These are phyloP conservation scores for Monilinia fructicola DNA, from an alignment of 2,329 filamentous ascomycete species.

Conservation along the genomic window DNA sequence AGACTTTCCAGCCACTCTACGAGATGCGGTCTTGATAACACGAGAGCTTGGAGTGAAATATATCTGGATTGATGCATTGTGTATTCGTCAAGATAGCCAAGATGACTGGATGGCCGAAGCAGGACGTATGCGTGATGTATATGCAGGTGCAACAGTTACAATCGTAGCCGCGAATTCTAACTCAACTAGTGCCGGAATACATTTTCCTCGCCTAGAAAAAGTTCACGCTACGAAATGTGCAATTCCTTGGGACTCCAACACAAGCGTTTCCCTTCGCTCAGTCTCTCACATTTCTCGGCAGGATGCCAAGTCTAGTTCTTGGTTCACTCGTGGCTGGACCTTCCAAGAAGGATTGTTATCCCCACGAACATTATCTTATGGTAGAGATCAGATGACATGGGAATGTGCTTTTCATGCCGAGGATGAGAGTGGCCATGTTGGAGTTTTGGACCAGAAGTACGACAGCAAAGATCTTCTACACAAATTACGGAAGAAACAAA, in stretches of 20 bases:
- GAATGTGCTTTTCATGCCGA: constrained; percentile 21
- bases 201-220: constrained; percentile 3
- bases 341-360: constrained; percentile 21
- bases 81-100: constrained; percentile 21
- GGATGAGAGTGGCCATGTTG: constrained; percentile 24
- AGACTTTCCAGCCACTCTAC: constrained; percentile 15
- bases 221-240: background rate
- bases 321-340: constrained; percentile 22
- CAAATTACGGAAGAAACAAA: constrained; percentile 21
- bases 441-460: constrained; percentile 24
- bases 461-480: constrained; percentile 26
- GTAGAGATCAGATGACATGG: constrained; percentile 24
- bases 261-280: constrained; percentile 8
- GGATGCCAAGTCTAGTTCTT: constrained; percentile 18
- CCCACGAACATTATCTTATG: constrained; percentile 20
- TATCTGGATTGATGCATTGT: constrained; percentile 23
- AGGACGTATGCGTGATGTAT: constrained; percentile 20
- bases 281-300: constrained; percentile 20
- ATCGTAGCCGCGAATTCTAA: constrained; percentile 17
- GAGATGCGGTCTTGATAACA: constrained; percentile 14
- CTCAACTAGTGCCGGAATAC: constrained; percentile 21
- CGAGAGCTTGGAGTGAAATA: constrained; percentile 13
- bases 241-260: background rate
- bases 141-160: constrained; percentile 15
- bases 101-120: constrained; percentile 20